Conservation (phyloP, 352 stramenopile species). For the Phytophthora constricta region DNA sequence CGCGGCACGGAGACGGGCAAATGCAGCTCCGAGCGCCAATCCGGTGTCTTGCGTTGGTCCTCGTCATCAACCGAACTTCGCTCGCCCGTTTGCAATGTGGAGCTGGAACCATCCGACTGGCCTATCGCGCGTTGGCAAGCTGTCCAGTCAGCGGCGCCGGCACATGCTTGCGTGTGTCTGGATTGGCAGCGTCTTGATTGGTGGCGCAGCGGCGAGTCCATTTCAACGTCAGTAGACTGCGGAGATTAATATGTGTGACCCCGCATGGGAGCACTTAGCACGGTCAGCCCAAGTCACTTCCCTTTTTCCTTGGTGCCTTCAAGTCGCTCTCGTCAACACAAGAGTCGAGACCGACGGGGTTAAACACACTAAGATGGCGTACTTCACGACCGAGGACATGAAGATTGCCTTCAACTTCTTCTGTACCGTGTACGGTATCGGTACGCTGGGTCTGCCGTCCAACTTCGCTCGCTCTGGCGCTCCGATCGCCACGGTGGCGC, state of each 20-base stretch:
- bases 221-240: neutral
- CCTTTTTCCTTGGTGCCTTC: constrained; percentile 27
- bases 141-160: constrained; percentile 30
- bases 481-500: constrained; percentile 48
- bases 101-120: constrained; percentile 20
- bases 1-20: constrained; percentile 3
- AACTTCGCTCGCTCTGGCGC: constrained; percentile 68
- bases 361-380: constrained; percentile 46
- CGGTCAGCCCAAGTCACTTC: constrained; percentile 20
- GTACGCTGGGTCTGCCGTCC: constrained; percentile 63
- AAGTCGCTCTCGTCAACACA: constrained; percentile 12
- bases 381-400: constrained; percentile 65
- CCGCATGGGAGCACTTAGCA: constrained; percentile 16
- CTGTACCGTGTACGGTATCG: constrained; percentile 73
- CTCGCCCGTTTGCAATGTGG: constrained; percentile 22
- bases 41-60: constrained; percentile 18
- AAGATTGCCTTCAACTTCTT: constrained; percentile 76
- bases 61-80: constrained; percentile 26
- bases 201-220: constrained; percentile 17
- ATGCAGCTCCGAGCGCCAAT: constrained; percentile 29
- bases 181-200: constrained; percentile 33
- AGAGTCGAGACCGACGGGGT: constrained; percentile 29
- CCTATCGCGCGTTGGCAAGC: constrained; percentile 18
- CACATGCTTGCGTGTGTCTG: constrained; percentile 26
- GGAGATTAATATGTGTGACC: constrained; percentile 13